A percentile compares a stretch with the other conserved stretches of the same genome.
Conservation (phyloP, 306 rosid genomes). For the Astragalus glycyphyllos region DNA sequence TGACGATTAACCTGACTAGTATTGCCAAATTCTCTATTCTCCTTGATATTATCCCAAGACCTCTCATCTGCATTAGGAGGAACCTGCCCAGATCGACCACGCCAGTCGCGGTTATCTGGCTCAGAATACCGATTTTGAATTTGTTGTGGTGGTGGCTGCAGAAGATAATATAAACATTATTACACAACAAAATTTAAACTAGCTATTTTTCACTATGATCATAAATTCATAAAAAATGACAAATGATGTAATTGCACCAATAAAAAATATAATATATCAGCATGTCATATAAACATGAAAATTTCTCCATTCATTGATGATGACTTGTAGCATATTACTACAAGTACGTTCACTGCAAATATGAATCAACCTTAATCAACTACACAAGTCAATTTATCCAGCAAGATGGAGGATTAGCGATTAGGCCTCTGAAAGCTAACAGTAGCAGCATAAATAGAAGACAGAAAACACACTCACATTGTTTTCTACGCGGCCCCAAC, state of each 20-base stretch:
- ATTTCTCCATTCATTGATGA: not conserved
- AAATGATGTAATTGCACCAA: not conserved
- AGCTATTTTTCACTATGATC: not conserved
- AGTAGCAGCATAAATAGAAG: conserved; percentile 5
- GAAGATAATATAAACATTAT: conserved; percentile 6
- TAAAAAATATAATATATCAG: conserved; percentile 7
- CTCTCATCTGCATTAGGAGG: conserved; percentile 71
- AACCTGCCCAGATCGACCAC: conserved; percentile 74
- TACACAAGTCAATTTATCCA: conserved; percentile 16
- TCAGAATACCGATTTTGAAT: conserved; percentile 76
- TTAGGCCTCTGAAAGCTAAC: not conserved
- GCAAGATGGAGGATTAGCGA: not conserved
- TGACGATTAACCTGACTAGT: conserved; percentile 62
- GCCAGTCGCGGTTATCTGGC: conserved; percentile 96
- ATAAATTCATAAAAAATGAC: conserved; percentile 20
- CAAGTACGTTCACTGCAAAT: conserved; percentile 4
- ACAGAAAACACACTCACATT: conserved; percentile 60
- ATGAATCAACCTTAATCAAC: conserved; percentile 14
- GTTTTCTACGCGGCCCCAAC: conserved; percentile 74
- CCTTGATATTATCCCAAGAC: conserved; percentile 72
- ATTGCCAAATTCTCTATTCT: conserved; percentile 69
- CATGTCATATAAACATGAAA: conserved; percentile 17
- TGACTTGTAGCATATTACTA: not conserved
- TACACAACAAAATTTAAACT: not conserved
- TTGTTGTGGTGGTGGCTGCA: conserved; percentile 62